A percentile compares a stretch with the other conserved stretches of the same genome.
Conservation (phyloP, 2,329 filamentous ascomycete genomes). For the Microsporum canis region DNA sequence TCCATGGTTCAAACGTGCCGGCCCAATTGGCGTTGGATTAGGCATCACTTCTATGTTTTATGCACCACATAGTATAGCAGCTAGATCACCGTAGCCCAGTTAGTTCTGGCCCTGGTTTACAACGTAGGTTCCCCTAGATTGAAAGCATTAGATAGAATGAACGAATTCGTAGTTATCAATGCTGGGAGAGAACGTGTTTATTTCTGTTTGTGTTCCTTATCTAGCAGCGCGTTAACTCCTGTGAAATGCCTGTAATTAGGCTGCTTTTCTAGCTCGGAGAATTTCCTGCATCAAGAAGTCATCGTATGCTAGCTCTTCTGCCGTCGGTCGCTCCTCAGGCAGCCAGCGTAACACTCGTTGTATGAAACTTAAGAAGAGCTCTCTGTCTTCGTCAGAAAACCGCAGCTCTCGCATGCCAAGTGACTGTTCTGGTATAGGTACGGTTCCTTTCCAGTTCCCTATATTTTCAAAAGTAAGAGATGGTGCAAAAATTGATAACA, state of each 20-base stretch:
- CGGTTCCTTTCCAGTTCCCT: slow-evolving; percentile 3
- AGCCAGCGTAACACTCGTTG: slow-evolving; percentile 16
- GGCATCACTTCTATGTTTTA: no score
- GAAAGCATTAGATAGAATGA: no score
- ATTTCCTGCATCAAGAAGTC: slow-evolving; percentile 10
- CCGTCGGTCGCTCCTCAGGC: slow-evolving; percentile 15
- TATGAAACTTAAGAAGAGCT: slow-evolving; percentile 12
- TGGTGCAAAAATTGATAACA: neutral
- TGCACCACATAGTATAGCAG: no score
- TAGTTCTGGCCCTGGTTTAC: no score
- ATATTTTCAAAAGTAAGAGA: neutral
- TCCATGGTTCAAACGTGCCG: no score
- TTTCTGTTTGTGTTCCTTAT: neutral
- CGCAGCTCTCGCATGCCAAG: neutral
- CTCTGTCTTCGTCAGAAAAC: slow-evolving; percentile 20
- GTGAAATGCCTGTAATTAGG: neutral
- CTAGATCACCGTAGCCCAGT: no score
- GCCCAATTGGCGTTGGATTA: no score
- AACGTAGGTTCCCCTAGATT: no score
- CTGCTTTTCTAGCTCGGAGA: neutral
- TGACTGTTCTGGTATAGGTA: slow-evolving; percentile 11
- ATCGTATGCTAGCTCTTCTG: slow-evolving; percentile 13
- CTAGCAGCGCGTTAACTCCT: no score
- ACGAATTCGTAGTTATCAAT: no score
- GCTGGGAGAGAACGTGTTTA: neutral